These are phyloP conservation scores for Asterella californica DNA, from an alignment of 225 moss, liverwort and hornwort genomes.

Conservation along the genomic window DNA sequence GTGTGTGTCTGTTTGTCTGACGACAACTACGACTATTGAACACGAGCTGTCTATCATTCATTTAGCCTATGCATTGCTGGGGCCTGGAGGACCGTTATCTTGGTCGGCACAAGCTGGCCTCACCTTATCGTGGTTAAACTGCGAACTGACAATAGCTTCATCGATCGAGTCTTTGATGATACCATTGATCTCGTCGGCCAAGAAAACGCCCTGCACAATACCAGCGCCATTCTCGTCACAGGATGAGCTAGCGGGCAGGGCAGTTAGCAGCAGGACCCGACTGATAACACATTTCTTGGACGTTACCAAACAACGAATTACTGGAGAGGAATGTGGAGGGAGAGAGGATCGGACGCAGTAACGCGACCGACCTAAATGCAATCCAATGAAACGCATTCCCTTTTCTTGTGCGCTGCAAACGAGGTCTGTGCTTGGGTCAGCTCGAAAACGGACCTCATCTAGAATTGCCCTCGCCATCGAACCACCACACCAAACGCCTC, in stretches of 20 bases:
- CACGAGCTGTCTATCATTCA: background rate
- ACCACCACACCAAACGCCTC: background rate
- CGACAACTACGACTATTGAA: too few species aligned
- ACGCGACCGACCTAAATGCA: background rate
- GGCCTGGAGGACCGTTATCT: background rate
- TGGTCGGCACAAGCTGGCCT: conserved; percentile 3
- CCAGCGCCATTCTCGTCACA: background rate
- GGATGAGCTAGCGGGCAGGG: too few species aligned
- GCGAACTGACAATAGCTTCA: conserved; percentile 68
- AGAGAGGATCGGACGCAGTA: background rate
- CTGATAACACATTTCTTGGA: background rate
- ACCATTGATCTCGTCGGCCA: conserved; percentile 71
- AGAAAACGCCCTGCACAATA: conserved; percentile 54
- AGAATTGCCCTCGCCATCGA: conserved; percentile 13
- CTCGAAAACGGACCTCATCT: background rate
- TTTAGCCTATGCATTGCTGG: background rate
- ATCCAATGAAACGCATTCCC: background rate
- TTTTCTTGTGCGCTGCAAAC: background rate
- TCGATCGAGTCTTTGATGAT: conserved; percentile 92
- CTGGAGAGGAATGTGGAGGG: background rate
- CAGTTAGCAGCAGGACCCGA: background rate
- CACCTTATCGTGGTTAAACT: conserved; percentile 83
- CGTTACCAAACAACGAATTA: background rate
- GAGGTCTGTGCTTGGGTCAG: background rate
- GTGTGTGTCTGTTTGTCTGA: too few species aligned